A percentile compares a stretch with the other conserved stretches of the same genome.
phyloP scores from a whole-genome alignment of 148 eudicot genomes.

The Pouteria glomerata region DNA sequence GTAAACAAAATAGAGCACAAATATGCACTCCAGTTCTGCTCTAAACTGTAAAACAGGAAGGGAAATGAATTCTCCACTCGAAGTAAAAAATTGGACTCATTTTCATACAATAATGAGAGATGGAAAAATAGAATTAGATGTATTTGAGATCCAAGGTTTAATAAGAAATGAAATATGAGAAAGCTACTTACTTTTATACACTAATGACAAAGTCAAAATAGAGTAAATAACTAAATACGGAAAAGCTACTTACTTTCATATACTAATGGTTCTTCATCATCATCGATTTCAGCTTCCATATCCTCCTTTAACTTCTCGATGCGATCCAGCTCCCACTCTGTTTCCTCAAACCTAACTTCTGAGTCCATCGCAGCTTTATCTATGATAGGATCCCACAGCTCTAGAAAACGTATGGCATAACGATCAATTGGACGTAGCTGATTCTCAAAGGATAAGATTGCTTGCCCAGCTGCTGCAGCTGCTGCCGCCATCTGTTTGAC shows the following conservation, averaged over 20 bases:
- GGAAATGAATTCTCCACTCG: too few relatives aligned
- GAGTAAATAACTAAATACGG: background rate
- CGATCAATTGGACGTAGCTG: constrained; percentile 95
- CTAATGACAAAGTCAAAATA: constrained; percentile 34
- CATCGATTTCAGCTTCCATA: constrained; percentile 98
- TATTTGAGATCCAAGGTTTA: too few relatives aligned
- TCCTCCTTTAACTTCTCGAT: constrained; percentile 96
- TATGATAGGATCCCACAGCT: constrained; percentile 91
- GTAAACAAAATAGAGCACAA: too few relatives aligned
- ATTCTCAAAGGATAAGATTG: constrained; percentile 74
- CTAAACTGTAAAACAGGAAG: too few relatives aligned
- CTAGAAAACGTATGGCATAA: constrained; percentile 89
- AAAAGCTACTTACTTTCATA: constrained; percentile 77
- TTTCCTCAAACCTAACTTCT: constrained; percentile 66
- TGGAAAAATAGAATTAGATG: too few relatives aligned
- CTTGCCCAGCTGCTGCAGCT: constrained; percentile 94
- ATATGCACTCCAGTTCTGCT: too few relatives aligned
- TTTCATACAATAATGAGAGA: too few relatives aligned
- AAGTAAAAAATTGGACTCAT: too few relatives aligned
- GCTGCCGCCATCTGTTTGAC: constrained; percentile 99
- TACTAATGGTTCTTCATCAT: constrained; percentile 97
- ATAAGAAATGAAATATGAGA: background rate
- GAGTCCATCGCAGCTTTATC: constrained; percentile 56
- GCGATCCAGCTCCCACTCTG: constrained; percentile 93
- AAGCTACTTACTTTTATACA: constrained; percentile 83